These are phyloP conservation scores for Tetrahymena borealis DNA, from an alignment of 73 alveolate genomes.

Conservation along the genomic window DNA sequence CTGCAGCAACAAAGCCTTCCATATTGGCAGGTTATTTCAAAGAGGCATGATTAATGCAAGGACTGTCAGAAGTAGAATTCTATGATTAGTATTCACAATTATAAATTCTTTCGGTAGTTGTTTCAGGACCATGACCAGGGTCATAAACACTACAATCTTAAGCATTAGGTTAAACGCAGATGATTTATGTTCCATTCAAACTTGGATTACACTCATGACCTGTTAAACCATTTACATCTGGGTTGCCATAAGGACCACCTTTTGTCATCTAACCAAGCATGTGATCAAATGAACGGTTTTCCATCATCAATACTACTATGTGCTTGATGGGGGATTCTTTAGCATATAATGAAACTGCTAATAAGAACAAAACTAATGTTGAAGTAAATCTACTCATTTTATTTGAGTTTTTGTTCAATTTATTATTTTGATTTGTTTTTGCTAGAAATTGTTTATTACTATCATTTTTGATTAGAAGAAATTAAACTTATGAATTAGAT, in stretches of 20 bases:
- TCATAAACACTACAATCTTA: not conserved
- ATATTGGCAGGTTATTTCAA: not conserved
- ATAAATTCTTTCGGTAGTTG: not conserved
- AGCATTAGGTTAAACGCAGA: not conserved
- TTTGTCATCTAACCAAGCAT: conserved; percentile 8
- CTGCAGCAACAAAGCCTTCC: not conserved
- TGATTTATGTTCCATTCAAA: not conserved
- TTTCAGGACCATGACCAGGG: not conserved
- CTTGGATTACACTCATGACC: not conserved
- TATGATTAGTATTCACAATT: not conserved
- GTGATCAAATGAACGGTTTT: conserved; percentile 3
- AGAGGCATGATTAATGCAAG: not conserved
- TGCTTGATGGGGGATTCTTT: conserved; percentile 6
- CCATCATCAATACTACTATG: conserved; percentile 7
- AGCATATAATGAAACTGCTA: not conserved
- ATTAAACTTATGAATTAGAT: too few species aligned
- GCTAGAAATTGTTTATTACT: too few species aligned
- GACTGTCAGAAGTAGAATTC: not conserved
- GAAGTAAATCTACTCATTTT: not conserved
- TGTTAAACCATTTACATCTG: not conserved
- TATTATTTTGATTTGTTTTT: not conserved
- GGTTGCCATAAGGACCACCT: not conserved
- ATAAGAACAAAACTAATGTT: not conserved
- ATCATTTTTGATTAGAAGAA: too few species aligned
- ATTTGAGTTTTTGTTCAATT: not conserved